phyloP scores from a whole-genome alignment of 306 rosid genomes.

The Morella rubra region DNA sequence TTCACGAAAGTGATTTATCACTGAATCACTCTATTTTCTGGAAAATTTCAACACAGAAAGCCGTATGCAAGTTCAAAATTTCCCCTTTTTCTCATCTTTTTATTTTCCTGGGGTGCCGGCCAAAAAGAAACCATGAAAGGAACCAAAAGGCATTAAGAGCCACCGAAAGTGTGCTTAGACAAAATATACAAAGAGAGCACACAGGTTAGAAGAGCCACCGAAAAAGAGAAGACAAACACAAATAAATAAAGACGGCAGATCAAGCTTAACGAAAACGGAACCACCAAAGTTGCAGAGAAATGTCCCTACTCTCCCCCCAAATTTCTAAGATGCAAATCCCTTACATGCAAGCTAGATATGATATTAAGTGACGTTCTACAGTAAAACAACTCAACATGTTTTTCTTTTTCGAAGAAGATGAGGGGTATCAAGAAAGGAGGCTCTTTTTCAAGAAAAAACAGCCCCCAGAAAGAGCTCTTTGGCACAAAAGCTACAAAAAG shows the following conservation, averaged over 20 bases:
- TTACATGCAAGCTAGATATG: conserved; percentile 2
- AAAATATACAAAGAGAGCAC: too few species aligned
- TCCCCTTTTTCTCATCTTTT: not conserved
- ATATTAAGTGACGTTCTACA: not conserved
- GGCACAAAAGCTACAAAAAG: not conserved
- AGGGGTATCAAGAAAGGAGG: conserved; percentile 3
- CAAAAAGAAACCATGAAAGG: not conserved
- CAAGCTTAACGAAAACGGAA: not conserved
- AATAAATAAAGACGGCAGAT: not conserved
- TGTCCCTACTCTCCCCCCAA: too few species aligned
- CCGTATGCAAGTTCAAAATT: conserved; percentile 37
- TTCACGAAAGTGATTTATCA: conserved; percentile 25
- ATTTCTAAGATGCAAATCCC: not conserved
- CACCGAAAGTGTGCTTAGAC: too few species aligned
- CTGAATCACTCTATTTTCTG: conserved; percentile 19
- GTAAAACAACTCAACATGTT: too few species aligned
- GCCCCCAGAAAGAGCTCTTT: not conserved
- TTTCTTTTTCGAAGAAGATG: not conserved
- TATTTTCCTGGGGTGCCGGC: not conserved
- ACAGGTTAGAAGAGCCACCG: not conserved
- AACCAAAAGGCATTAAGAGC: not conserved
- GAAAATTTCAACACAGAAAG: conserved; percentile 21
- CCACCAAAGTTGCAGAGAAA: not conserved
- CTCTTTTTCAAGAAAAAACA: not conserved
- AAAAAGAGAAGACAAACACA: not conserved